These are phyloP conservation scores for Lactarius indigo DNA, from an alignment of 768 basidiomycete genomes.

Conservation along the genomic window DNA sequence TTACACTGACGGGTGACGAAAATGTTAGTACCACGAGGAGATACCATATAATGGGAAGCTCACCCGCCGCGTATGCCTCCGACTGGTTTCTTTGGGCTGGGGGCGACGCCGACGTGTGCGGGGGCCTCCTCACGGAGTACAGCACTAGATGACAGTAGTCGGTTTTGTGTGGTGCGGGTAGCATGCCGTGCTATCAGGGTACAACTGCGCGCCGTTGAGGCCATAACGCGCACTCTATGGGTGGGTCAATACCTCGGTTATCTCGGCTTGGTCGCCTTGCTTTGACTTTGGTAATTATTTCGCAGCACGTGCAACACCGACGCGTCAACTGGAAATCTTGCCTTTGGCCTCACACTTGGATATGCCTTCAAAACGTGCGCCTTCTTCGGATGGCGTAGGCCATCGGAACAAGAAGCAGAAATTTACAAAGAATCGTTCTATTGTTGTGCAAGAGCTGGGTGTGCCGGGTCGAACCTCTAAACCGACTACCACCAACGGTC, in stretches of 20 bases:
- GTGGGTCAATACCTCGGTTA: slow-evolving; percentile 1
- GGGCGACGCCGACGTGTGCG: slow-evolving; percentile 49
- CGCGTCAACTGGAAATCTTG: neutral
- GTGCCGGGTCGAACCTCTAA: slow-evolving; percentile 42
- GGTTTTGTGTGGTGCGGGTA: slow-evolving; percentile 23
- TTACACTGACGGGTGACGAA: slow-evolving; percentile 47
- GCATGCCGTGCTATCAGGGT: slow-evolving; percentile 12
- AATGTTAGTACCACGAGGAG: neutral
- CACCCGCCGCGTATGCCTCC: slow-evolving; percentile 51
- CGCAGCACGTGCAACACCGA: slow-evolving; percentile 21
- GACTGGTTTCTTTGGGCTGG: slow-evolving; percentile 67
- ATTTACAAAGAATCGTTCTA: slow-evolving; percentile 58
- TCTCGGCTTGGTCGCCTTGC: neutral
- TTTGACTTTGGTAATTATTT: neutral
- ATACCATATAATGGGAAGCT: slow-evolving; percentile 21
- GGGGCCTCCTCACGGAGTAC: slow-evolving; percentile 41
- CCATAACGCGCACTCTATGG: slow-evolving; percentile 25
- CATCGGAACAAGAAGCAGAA: slow-evolving; percentile 70
- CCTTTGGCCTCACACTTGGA: neutral
- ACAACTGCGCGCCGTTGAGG: slow-evolving; percentile 19
- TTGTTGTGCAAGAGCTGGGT: slow-evolving; percentile 53
- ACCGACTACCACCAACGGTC: slow-evolving; percentile 40
- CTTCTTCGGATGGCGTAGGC: slow-evolving; percentile 31
- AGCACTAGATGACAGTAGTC: slow-evolving; percentile 45
- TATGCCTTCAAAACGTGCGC: slow-evolving; percentile 45